phyloP scores from a whole-genome alignment of 129 eudicot species.

The Escallonia herrerae region DNA sequence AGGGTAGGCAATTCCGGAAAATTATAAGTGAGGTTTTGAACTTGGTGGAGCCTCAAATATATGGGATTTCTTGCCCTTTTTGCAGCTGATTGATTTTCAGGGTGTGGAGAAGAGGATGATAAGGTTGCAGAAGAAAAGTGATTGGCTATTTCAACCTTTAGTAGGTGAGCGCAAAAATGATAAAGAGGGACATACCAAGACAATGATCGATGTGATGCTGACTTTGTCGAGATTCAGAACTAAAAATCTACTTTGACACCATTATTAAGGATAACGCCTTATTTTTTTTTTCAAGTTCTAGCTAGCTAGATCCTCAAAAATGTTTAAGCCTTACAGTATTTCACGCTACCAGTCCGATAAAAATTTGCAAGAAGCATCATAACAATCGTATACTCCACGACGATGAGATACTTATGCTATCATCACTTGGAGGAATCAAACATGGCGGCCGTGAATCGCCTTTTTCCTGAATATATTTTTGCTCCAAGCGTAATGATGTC shows the following conservation, averaged over 20 bases:
- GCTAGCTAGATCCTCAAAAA: too few relatives aligned
- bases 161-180: conserved; percentile 2
- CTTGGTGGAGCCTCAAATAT: background rate
- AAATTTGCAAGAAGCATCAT: too few relatives aligned
- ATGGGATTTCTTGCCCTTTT: conserved; percentile 14
- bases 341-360: too few relatives aligned
- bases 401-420: too few relatives aligned
- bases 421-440: too few relatives aligned
- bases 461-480: too few relatives aligned
- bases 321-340: too few relatives aligned
- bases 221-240: conserved; percentile 13
- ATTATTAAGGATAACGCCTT: conserved; percentile 6
- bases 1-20: background rate
- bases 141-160: conserved; percentile 10
- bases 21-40: conserved; percentile 1
- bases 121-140: background rate
- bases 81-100: conserved; percentile 10
- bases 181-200: background rate
- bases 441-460: too few relatives aligned
- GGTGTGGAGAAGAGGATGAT: conserved; percentile 13
- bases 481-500: too few relatives aligned
- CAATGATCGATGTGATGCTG: conserved; percentile 13
- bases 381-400: too few relatives aligned
- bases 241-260: conserved; percentile 7
- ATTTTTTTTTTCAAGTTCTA: too few relatives aligned